Conservation (phyloP, 768 basidiomycete genomes). For the Lactarius quietus region DNA sequence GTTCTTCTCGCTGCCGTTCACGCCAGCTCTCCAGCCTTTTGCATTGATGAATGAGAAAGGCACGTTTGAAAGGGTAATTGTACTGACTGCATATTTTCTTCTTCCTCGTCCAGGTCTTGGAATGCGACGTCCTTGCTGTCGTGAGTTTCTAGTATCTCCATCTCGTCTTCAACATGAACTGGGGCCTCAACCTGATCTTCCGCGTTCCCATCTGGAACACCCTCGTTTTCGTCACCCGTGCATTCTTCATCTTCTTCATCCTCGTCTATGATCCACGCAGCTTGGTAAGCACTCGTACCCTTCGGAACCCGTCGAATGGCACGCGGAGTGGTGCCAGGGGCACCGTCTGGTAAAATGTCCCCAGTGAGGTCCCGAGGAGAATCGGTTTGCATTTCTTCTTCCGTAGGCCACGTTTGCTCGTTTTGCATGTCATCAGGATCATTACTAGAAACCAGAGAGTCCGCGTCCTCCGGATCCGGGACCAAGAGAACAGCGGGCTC, state of each 20-base stretch:
- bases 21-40: constrained; percentile 66
- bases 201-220: constrained; percentile 38
- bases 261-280: constrained; percentile 92
- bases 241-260: constrained; percentile 44
- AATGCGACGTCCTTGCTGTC: constrained; percentile 56
- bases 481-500: constrained; percentile 65
- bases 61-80: constrained; percentile 4
- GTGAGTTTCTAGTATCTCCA: constrained; percentile 41
- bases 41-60: constrained; percentile 11
- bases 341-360: constrained; percentile 55
- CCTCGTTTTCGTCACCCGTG: constrained; percentile 32
- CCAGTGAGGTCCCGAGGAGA: constrained; percentile 29
- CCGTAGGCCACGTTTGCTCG: constrained; percentile 98
- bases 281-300: constrained; percentile 96
- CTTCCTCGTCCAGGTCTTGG: constrained; percentile 75
- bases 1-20: constrained; percentile 67
- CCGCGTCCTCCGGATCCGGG: constrained; percentile 60
- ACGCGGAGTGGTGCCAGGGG: constrained; percentile 72
- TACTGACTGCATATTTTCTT: constrained; percentile 83
- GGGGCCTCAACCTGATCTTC: constrained; percentile 61
- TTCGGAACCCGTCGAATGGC: constrained; percentile 82
- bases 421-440: constrained; percentile 86
- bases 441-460: constrained; percentile 84
- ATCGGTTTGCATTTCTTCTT: constrained; percentile 79
- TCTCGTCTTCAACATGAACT: constrained; percentile 47